Conservation (phyloP, 2,329 filamentous ascomycete genomes). For the Furcasterigmium furcatum region DNA sequence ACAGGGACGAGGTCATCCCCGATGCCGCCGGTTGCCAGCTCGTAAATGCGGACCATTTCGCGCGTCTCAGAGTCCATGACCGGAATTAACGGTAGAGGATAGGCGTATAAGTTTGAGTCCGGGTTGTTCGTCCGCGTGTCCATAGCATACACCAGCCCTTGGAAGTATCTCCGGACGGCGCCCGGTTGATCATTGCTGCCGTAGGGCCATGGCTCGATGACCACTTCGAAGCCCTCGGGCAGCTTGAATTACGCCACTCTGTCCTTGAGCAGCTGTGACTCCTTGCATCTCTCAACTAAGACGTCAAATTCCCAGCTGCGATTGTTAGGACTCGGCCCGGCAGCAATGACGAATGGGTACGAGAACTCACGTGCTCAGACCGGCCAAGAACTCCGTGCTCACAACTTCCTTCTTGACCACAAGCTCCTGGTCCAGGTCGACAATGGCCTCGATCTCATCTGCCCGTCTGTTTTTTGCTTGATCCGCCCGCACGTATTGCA, state of each 20-base stretch:
- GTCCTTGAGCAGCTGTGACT: slow-evolving; percentile 24
- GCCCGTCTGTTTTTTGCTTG: background rate
- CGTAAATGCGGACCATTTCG: slow-evolving; percentile 67
- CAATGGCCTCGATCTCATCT: background rate
- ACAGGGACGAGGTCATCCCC: background rate
- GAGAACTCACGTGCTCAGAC: background rate
- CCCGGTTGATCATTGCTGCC: slow-evolving; percentile 23
- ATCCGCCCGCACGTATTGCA: slow-evolving; percentile 4
- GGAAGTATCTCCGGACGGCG: slow-evolving; percentile 25
- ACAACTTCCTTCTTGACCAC: background rate
- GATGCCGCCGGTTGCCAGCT: slow-evolving; percentile 58
- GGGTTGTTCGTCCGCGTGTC: slow-evolving; percentile 24
- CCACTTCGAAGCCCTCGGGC: slow-evolving; percentile 26
- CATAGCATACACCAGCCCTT: slow-evolving; percentile 26
- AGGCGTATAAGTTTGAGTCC: slow-evolving; percentile 47
- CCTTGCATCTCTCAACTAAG: slow-evolving; percentile 22
- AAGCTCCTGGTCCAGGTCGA: background rate
- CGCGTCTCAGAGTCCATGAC: slow-evolving; percentile 61
- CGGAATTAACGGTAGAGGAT: slow-evolving; percentile 47
- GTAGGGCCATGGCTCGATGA: slow-evolving; percentile 41
- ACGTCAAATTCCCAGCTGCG: slow-evolving; percentile 34
- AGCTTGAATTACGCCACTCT: slow-evolving; percentile 23
- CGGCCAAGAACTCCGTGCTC: background rate
- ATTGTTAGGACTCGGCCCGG: too few species aligned
- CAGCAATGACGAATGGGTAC: too few species aligned